Evolutionary conservation across 225 moss, liverwort and hornwort genomes (phyloP).

Genomic region (Straminergon stramineum): DNA sequence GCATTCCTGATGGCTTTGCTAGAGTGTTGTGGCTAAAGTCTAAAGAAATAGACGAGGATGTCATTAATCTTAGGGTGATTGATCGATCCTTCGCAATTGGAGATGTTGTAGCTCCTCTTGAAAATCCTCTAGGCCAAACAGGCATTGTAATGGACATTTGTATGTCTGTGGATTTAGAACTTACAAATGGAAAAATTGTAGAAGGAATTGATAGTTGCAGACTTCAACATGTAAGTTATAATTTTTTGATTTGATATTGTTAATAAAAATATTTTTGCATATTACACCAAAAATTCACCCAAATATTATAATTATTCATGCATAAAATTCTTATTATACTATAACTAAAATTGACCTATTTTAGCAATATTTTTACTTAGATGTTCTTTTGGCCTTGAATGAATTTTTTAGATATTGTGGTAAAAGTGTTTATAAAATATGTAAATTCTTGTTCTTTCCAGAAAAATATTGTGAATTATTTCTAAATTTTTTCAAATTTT

Average conservation of each 20-base stretch:
- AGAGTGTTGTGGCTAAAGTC: constrained; percentile 53
- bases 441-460: not conserved
- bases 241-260: not conserved
- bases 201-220: constrained; percentile 48
- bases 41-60: constrained; percentile 31
- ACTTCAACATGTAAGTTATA: constrained; percentile 23
- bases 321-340: not conserved
- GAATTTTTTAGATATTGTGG: not conserved
- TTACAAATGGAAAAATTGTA: constrained; percentile 23
- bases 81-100: constrained; percentile 59
- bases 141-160: constrained; percentile 47
- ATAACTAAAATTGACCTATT: not conserved
- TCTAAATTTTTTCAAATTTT: not conserved
- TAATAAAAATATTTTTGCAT: not conserved
- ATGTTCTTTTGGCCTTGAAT: not conserved
- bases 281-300: too few relatives aligned
- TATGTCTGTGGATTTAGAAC: constrained; percentile 60
- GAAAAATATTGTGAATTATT: too few relatives aligned
- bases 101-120: constrained; percentile 44
- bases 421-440: not conserved
- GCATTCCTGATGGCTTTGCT: constrained; percentile 13
- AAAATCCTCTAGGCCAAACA: constrained; percentile 42
- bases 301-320: not conserved
- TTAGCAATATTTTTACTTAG: not conserved
- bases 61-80: constrained; percentile 39